Base-by-base conservation (phyloP, 352 stramenopile genomes). In the Pythium rishiriense region DNA sequence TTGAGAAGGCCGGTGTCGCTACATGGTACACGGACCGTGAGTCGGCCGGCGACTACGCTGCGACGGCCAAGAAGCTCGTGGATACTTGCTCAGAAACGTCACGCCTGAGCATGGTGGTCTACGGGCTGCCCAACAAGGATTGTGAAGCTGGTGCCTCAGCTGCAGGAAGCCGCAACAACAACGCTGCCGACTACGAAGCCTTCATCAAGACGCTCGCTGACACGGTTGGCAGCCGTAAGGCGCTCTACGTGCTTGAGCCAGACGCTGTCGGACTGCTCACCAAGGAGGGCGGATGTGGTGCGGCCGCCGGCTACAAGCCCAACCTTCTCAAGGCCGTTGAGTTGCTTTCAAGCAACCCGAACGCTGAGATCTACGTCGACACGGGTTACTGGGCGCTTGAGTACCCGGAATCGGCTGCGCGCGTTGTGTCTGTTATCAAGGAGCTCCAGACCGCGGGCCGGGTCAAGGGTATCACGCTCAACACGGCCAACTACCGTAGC, bases 51-150 rank as follows among this genome's bases (percentile, higher is more conserved):
- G 69, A 83, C 58, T 83, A 90, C 57, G 70, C 65, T 14, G 46
- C 69, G 17, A 80, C 64, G 12, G 62, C 62, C 43, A 50, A 59
- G 46, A 62, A 62, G 22, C 61, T 89, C 25, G 79, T 81, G 5
- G 69, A 56, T 9, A 26, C 65, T 3, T 90, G 80, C 39, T 60
- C 57, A 1, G 66, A 73, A 26, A 62, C 70, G 33, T 68, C 72
- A 19, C 73, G 81, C 11, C 70, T 90, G 37, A 69, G 26, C 58
- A 55, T 90, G 37, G 79, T 91, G 8, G 72, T 91, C 45, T 90
- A 91, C 69, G 84, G 82, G 4, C 62, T 93, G 22, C 79, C 82
- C 5, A 85, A 90, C 68, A 91, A 91, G 54, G 82, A 93, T 71
- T 93, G 84, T 49, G 73, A 77, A 6, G 76, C 75, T 0, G 74